Evolutionary conservation across 352 stramenopile genomes (phyloP).

Genomic region (Plasmopara muralis): DNA sequence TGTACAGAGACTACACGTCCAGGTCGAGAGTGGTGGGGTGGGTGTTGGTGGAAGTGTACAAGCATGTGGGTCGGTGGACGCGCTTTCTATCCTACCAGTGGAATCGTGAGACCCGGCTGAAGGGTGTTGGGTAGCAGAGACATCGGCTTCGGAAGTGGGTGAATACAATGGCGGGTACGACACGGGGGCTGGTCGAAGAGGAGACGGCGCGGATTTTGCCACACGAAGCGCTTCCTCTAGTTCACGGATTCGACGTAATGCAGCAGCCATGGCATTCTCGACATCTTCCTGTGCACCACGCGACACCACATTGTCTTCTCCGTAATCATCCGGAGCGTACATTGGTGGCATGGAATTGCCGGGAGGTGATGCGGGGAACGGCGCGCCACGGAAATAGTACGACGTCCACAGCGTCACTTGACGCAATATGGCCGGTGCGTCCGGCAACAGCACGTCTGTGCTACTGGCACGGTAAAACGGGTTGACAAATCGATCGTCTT

Average conservation of each 20-base stretch:
- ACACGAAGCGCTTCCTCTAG: slow-evolving; percentile 49
- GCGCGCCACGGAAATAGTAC: slow-evolving; percentile 66
- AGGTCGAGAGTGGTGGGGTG: slow-evolving; percentile 21
- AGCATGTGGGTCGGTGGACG: background rate
- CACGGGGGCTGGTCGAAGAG: slow-evolving; percentile 12
- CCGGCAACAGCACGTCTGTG: slow-evolving; percentile 48
- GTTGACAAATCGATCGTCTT: slow-evolving; percentile 49
- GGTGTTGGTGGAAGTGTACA: background rate
- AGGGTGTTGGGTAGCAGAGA: slow-evolving; percentile 10
- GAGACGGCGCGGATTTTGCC: slow-evolving; percentile 11
- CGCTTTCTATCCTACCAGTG: slow-evolving; percentile 9
- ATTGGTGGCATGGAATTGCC: slow-evolving; percentile 43
- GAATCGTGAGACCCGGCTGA: slow-evolving; percentile 16
- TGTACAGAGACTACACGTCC: slow-evolving; percentile 68
- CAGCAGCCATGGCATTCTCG: slow-evolving; percentile 45
- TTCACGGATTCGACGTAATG: slow-evolving; percentile 34
- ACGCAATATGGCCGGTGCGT: slow-evolving; percentile 44
- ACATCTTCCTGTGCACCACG: slow-evolving; percentile 45
- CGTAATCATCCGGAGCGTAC: slow-evolving; percentile 23
- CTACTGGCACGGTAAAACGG: slow-evolving; percentile 61
- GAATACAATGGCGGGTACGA: slow-evolving; percentile 31
- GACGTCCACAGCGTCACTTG: slow-evolving; percentile 77
- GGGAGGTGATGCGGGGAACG: slow-evolving; percentile 30
- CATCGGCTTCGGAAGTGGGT: slow-evolving; percentile 12
- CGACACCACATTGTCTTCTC: slow-evolving; percentile 13